Evolutionary conservation across 805 yeast genomes (phyloP), one percentile per base, ranked within the genome.

Genomic region (Candida vartiovaarae): DNA sequence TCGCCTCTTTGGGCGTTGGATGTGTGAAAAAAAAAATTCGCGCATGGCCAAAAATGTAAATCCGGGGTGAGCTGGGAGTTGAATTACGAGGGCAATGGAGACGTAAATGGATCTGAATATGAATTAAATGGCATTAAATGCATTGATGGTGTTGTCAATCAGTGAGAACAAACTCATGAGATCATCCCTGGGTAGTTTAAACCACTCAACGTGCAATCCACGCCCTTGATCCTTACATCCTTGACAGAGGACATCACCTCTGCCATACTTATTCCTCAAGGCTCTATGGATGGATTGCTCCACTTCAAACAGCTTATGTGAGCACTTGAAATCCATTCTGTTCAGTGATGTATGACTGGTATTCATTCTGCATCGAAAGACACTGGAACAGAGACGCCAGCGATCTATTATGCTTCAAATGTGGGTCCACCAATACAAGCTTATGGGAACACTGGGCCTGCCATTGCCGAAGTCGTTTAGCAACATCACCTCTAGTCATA

Each of bases 131-230:
- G 26, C 29, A 6, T 28, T 24, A 15, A 32, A 26, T 20, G 15
- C 8, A 15, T 15, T 25, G 6, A 38, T 32, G 7, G 41, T 38
- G 29, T 6, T 32, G 34, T 55, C 58, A 7, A 58, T 53, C 1
- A 46, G 32, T 6, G 29, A 4, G 26, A 55, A 55, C 0, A 55
- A 45, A 3, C 32, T 36, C 1, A 4, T 4, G 2, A 56, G 30
- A 4, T 49, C 48, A 3, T 36, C 38, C 34, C 61, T 43, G 6
- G 53, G 50, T 1, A 58, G 42, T 31, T 51, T 39, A 36, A 58
- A 58, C 62, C 62, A 58, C 33, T 58, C 62, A 10, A 47, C 38
- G 36, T 58, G 62, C 3, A 51, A 40, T 2, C 59, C 55, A 28
- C 42, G 43, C 7, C 43, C 44, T 8, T 36, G 20, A 3, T 34